phyloP scores from a whole-genome alignment of 2,329 filamentous ascomycete genomes.

The Colletotrichum navitas region DNA sequence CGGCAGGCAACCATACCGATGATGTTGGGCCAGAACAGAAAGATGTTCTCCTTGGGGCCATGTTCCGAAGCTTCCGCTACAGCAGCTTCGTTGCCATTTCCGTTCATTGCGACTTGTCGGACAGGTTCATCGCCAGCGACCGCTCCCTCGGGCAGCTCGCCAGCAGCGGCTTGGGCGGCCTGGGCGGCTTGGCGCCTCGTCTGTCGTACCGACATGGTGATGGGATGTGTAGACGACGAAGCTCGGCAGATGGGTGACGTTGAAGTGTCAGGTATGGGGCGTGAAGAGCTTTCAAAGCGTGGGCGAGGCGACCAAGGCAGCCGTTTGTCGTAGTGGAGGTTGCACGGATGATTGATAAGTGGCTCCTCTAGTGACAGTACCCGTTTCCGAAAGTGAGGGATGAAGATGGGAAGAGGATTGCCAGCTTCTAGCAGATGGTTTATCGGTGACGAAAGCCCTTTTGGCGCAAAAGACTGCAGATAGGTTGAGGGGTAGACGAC shows the following conservation, averaged over 20 bases:
- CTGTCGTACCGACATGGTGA: conserved; percentile 55
- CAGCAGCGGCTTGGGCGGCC: conserved; percentile 50
- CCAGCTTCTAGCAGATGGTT: background rate
- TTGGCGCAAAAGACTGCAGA: conserved; percentile 1
- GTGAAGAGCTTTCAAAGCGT: conserved; percentile 37
- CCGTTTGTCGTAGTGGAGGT: conserved; percentile 41
- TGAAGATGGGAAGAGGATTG: conserved; percentile 14
- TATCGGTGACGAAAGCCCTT: background rate
- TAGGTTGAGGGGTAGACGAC: conserved; percentile 12
- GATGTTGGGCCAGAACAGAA: conserved; percentile 84
- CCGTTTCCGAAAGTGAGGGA: conserved; percentile 19
- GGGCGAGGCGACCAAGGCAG: conserved; percentile 34
- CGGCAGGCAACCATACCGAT: conserved; percentile 70
- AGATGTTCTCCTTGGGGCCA: conserved; percentile 76
- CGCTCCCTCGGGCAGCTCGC: conserved; percentile 26
- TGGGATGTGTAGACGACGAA: background rate
- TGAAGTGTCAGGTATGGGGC: conserved; percentile 23
- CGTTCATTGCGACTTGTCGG: conserved; percentile 53
- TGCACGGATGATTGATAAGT: conserved; percentile 40
- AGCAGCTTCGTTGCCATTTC: conserved; percentile 58
- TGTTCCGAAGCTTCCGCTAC: conserved; percentile 52
- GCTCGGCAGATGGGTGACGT: conserved; percentile 13
- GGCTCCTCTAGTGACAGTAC: conserved; percentile 29
- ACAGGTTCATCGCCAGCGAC: conserved; percentile 17
- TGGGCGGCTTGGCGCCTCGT: conserved; percentile 56